Conservation (phyloP, 139 green algal genomes). For the Cymbomonas tetramitiformis region DNA sequence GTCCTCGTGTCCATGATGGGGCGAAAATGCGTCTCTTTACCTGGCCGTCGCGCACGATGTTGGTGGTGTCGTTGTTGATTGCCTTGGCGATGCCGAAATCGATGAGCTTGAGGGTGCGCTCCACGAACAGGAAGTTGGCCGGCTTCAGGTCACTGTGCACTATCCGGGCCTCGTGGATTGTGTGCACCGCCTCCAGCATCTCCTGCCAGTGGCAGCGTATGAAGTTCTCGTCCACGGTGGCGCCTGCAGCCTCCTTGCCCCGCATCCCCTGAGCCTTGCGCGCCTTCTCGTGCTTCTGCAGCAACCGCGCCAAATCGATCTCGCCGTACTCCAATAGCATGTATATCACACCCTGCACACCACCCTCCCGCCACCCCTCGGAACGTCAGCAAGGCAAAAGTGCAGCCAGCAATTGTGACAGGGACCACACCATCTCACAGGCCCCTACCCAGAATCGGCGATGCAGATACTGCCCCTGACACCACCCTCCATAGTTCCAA, state of each 20-base stretch:
- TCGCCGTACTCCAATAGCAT: conserved; percentile 93
- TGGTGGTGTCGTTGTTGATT: conserved; percentile 79
- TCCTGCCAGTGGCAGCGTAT: conserved; percentile 91
- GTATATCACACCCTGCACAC: conserved; percentile 68
- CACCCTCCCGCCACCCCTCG: conserved; percentile 21
- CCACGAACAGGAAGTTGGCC: conserved; percentile 89
- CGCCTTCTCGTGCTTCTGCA: conserved; percentile 49
- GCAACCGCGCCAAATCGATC: conserved; percentile 80
- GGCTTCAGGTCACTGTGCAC: conserved; percentile 93
- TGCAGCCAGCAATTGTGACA: not conserved
- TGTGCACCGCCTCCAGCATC: conserved; percentile 88
- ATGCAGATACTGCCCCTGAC: too few relatives aligned
- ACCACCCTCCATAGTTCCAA: too few relatives aligned
- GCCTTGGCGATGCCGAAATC: conserved; percentile 95
- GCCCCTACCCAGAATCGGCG: too few relatives aligned
- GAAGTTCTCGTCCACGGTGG: conserved; percentile 77
- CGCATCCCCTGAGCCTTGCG: conserved; percentile 11
- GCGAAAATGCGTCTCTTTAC: not conserved
- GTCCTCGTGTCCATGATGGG: not conserved
- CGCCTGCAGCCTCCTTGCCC: not conserved
- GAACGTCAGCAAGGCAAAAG: not conserved
- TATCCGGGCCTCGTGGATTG: conserved; percentile 80
- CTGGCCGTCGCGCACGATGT: conserved; percentile 73
- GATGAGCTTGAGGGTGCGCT: conserved; percentile 91
- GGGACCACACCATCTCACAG: too few relatives aligned